Evolutionary conservation across 768 basidiomycete genomes (phyloP).

Genomic region (Candolleomyces eurysporus): DNA sequence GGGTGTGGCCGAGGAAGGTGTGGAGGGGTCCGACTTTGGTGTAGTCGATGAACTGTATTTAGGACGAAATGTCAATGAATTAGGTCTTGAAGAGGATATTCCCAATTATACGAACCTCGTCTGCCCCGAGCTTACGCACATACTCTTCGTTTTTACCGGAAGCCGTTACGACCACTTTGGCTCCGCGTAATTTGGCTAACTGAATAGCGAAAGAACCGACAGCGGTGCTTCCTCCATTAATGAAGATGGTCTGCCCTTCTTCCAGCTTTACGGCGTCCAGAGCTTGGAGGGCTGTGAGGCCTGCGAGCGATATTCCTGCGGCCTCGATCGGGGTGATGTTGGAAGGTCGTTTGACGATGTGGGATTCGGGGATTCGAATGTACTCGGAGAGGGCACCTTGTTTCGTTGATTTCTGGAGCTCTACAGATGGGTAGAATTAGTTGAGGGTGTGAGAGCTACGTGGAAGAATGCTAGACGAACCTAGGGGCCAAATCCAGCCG

Average conservation of each 20-base stretch:
- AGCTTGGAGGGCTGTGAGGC: slow-evolving; percentile 56
- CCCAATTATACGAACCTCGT: slow-evolving; percentile 46
- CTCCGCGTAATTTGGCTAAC: slow-evolving; percentile 64
- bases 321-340: slow-evolving; percentile 55
- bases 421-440: slow-evolving; percentile 13
- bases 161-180: slow-evolving; percentile 56
- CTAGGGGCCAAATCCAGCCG: slow-evolving; percentile 43
- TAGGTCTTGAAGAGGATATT: background rate
- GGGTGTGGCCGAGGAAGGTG: slow-evolving; percentile 40
- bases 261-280: slow-evolving; percentile 51
- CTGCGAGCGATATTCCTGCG: slow-evolving; percentile 58
- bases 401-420: slow-evolving; percentile 29
- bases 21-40: slow-evolving; percentile 45
- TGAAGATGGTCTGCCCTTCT: slow-evolving; percentile 55
- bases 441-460: too few species aligned
- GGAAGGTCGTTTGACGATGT: slow-evolving; percentile 43
- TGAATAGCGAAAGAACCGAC: slow-evolving; percentile 75
- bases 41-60: slow-evolving; percentile 63
- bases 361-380: slow-evolving; percentile 38
- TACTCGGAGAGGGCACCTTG: slow-evolving; percentile 65
- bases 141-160: slow-evolving; percentile 59
- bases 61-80: background rate
- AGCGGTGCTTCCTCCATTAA: slow-evolving; percentile 69
- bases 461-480: slow-evolving; percentile 8
- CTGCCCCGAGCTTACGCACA: slow-evolving; percentile 60